These are phyloP conservation scores for Sedum album DNA, from an alignment of 164 flowering plant species.

Conservation along the genomic window DNA sequence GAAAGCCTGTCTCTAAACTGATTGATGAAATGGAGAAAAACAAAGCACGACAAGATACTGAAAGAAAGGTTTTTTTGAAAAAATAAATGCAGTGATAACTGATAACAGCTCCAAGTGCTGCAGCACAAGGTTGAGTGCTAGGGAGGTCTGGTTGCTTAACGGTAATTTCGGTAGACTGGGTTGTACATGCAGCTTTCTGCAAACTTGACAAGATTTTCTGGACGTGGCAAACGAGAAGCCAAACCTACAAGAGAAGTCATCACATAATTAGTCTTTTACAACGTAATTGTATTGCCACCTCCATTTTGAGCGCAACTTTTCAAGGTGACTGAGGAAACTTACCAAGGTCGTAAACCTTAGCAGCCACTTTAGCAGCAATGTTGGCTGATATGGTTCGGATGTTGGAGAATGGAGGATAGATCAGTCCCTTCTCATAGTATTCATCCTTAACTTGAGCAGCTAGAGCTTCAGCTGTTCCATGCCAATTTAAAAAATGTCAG, in stretches of 20 bases:
- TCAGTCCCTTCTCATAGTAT: conserved; percentile 43
- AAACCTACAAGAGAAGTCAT: conserved; percentile 13
- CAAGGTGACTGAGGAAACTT: not conserved
- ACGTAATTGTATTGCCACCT: not conserved
- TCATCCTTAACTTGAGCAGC: conserved; percentile 46
- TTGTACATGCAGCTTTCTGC: conserved; percentile 35
- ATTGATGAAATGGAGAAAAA: too few species aligned
- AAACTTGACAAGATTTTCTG: conserved; percentile 21
- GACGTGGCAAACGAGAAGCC: conserved; percentile 32
- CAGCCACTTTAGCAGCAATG: conserved; percentile 66
- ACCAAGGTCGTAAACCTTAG: conserved; percentile 63
- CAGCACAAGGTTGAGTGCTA: not conserved
- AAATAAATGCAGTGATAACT: too few species aligned
- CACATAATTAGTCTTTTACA: not conserved
- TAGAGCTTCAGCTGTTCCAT: conserved; percentile 57
- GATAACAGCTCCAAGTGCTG: not conserved
- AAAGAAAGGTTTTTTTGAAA: too few species aligned
- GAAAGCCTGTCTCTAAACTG: too few species aligned
- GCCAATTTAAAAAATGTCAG: not conserved
- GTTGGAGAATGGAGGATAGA: conserved; percentile 57
- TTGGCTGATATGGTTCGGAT: conserved; percentile 60
- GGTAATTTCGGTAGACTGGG: conserved; percentile 26
- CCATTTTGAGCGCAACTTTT: not conserved
- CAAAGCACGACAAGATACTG: too few species aligned
- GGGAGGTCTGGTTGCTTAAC: conserved; percentile 4